Percentiles rank a stretch among this genome's conserved stretches.
Conservation (phyloP, 2,329 filamentous ascomycete genomes). For the Claviceps lovelessii region DNA sequence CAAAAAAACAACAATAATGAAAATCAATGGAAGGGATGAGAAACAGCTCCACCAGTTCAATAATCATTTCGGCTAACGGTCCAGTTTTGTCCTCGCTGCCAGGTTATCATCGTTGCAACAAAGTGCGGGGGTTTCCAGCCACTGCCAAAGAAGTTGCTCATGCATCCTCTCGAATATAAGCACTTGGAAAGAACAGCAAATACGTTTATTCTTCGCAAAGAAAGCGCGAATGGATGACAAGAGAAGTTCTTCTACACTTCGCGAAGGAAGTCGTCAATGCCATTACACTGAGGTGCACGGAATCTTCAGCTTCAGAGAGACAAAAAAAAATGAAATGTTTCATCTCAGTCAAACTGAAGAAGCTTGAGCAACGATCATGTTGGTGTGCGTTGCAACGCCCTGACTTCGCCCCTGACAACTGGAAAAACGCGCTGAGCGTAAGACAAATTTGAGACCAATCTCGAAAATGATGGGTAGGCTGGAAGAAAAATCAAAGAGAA, state of each 20-base stretch:
- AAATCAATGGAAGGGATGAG: conserved; percentile 53
- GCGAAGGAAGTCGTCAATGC: conserved; percentile 46
- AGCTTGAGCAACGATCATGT: no score
- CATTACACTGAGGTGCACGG: conserved; percentile 45
- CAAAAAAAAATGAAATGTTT: conserved; percentile 26
- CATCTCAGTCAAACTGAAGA: conserved; percentile 10
- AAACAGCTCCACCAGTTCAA: conserved; percentile 32
- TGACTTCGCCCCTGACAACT: conserved; percentile 39
- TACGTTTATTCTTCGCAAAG: conserved; percentile 68
- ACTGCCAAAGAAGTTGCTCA: background rate
- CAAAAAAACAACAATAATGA: conserved; percentile 28
- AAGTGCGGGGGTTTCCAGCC: background rate
- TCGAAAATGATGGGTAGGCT: conserved; percentile 7
- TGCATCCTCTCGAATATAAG: background rate
- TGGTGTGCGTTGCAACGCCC: conserved; percentile 25
- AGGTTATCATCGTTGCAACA: conserved; percentile 20
- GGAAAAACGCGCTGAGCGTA: conserved; percentile 41
- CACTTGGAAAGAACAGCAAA: conserved; percentile 45
- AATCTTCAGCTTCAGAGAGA: conserved; percentile 46
- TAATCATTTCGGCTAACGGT: conserved; percentile 52
- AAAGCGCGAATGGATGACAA: conserved; percentile 72
- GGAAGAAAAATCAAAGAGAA: background rate
- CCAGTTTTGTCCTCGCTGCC: conserved; percentile 58
- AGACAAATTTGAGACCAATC: conserved; percentile 22
- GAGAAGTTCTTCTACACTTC: conserved; percentile 53